A percentile compares a stretch with the other conserved stretches of the same genome.
These are phyloP conservation scores for Striga hermonthica DNA, from an alignment of 305 asterid species.

Conservation along the genomic window DNA sequence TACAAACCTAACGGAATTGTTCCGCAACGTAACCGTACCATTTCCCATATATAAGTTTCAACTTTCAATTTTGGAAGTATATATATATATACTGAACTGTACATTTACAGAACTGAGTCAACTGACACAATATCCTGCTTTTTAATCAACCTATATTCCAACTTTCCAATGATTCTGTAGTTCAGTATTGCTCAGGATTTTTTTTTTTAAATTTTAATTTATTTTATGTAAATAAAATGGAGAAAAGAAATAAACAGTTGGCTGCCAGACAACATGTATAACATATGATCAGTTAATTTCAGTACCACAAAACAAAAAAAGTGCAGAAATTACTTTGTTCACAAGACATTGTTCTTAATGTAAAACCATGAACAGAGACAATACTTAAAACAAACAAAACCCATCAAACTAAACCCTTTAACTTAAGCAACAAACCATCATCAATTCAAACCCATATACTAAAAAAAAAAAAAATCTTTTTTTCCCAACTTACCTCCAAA, in stretches of 20 bases:
- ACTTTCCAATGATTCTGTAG: too few relatives aligned
- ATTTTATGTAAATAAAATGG: too few relatives aligned
- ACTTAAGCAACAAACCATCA: slow-evolving; percentile 1
- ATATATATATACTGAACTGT: slow-evolving; percentile 31
- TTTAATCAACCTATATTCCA: too few relatives aligned
- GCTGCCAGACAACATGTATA: slow-evolving; percentile 29
- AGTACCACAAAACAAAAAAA: slow-evolving; percentile 10
- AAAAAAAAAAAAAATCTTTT: too few relatives aligned
- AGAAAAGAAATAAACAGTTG: slow-evolving; percentile 26
- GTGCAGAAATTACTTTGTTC: slow-evolving; percentile 10
- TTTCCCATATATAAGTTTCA: too few relatives aligned
- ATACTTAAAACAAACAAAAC: slow-evolving; percentile 5
- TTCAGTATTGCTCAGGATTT: slow-evolving; percentile 20
- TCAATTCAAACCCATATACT: not conserved
- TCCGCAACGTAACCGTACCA: too few relatives aligned
- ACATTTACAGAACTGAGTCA: slow-evolving; percentile 32
- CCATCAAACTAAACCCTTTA: slow-evolving; percentile 6
- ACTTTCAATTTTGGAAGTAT: too few relatives aligned
- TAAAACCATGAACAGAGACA: too few relatives aligned
- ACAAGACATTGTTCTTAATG: not conserved
- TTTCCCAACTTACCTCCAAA: not conserved
- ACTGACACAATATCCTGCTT: slow-evolving; percentile 15
- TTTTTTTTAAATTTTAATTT: not conserved
- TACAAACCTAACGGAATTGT: too few relatives aligned
- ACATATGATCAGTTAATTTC: slow-evolving; percentile 28